These are phyloP conservation scores for Beauveria medogensis DNA, from an alignment of 2,329 filamentous ascomycete species.

Conservation along the genomic window DNA sequence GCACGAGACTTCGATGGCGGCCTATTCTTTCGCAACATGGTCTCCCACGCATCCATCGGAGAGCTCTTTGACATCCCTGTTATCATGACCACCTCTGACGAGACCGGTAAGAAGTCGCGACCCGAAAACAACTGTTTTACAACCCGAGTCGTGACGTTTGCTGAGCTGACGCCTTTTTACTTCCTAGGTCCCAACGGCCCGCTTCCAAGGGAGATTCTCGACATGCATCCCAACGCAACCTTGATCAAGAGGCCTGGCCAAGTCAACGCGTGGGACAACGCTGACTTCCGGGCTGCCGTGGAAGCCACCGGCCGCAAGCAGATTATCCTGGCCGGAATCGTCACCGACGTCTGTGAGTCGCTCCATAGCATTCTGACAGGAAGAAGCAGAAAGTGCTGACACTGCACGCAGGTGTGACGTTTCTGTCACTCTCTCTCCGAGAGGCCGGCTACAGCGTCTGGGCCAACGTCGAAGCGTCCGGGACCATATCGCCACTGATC, in stretches of 20 bases:
- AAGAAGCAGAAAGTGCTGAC: neutral
- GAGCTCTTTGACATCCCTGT: constrained; percentile 61
- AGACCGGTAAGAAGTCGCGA: constrained; percentile 32
- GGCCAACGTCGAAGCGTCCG: constrained; percentile 64
- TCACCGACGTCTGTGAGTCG: constrained; percentile 55
- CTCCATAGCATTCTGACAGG: neutral
- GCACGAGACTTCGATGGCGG: constrained; percentile 60
- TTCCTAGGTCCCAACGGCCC: constrained; percentile 58
- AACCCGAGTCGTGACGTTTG: too few species aligned
- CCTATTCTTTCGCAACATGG: constrained; percentile 57
- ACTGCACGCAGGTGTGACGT: constrained; percentile 45
- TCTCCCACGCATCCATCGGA: constrained; percentile 59
- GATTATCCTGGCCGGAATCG: constrained; percentile 64
- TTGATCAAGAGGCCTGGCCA: constrained; percentile 62
- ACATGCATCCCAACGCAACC: constrained; percentile 59
- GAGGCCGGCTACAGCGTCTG: constrained; percentile 66
- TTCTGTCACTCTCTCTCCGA: constrained; percentile 63
- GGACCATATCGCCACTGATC: constrained; percentile 54
- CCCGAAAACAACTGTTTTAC: neutral
- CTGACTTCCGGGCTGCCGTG: constrained; percentile 58
- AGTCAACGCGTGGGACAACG: constrained; percentile 71
- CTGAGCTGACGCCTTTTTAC: neutral
- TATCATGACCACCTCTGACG: constrained; percentile 61
- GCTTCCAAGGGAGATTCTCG: constrained; percentile 59
- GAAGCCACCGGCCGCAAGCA: constrained; percentile 58